Evolutionary conservation across 345 rosid species (phyloP).

Genomic region (Arabis hirsuta): DNA sequence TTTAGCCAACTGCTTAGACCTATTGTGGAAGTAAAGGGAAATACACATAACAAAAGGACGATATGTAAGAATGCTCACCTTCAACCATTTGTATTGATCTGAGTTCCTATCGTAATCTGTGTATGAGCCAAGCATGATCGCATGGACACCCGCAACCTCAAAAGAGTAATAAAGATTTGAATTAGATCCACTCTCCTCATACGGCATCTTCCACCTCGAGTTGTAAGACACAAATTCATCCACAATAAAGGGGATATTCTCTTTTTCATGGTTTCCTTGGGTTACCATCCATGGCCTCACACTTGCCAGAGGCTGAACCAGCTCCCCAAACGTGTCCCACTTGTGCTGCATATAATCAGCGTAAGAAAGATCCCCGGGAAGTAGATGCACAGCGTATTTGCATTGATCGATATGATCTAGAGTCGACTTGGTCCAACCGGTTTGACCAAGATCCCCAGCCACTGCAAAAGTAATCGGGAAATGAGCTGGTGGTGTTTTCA

Average conservation of each 20-base stretch:
- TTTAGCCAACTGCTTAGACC: neutral
- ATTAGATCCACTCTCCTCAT: conserved; percentile 80
- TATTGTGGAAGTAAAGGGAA: neutral
- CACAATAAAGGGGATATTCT: conserved; percentile 64
- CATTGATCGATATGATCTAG: conserved; percentile 80
- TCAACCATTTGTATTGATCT: conserved; percentile 81
- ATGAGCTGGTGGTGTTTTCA: conserved; percentile 80
- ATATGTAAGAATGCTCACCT: conserved; percentile 49
- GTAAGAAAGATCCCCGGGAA: conserved; percentile 97
- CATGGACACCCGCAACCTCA: conserved; percentile 84
- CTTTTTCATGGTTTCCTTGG: conserved; percentile 90
- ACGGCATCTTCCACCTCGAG: conserved; percentile 97
- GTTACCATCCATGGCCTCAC: conserved; percentile 99
- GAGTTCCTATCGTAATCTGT: conserved; percentile 68
- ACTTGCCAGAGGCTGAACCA: conserved; percentile 93
- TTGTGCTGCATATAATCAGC: conserved; percentile 82
- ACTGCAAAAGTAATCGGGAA: conserved; percentile 87
- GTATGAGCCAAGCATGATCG: conserved; percentile 89
- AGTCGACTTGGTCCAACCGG: conserved; percentile 96
- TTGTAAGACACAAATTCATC: conserved; percentile 79
- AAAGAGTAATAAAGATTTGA: conserved; percentile 95
- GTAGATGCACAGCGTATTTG: conserved; percentile 75
- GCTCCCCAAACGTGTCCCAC: conserved; percentile 94
- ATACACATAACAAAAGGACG: neutral
- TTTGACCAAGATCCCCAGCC: conserved; percentile 96